Evolutionary conservation across 2,329 filamentous ascomycete species (phyloP), one percentile per base, ranked within the genome.

Genomic region (Simplicillium aogashimaense): DNA sequence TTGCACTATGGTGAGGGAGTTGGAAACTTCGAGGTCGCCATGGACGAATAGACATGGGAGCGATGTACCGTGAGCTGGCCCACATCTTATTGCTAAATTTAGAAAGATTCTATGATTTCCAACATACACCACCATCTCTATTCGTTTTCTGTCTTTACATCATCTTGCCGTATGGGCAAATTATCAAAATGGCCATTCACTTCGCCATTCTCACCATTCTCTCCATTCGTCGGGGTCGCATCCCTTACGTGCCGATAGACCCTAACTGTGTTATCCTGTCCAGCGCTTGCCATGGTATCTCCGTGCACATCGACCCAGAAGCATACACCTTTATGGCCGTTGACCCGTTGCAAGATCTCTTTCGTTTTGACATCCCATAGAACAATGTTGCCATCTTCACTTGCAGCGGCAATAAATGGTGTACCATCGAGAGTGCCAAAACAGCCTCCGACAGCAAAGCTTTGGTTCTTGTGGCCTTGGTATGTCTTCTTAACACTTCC

Each of bases 401-500:
- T 94, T 0, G 89, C 87, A 29, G 83, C 84, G 0, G 81, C 84
- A 13, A 89, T 76, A 52, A 94, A 94, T 0, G 69, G 55, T 17
- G 56, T 52, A 3, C 52, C 57, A 11, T 53, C 63, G 34, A 62
- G 52, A 39, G 76, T 71, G 11, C 86, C 89, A 55, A 97, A 95
- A 32, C 82, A 82, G 4, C 88, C 86, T 3, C 78, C 78, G n/a
- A 97, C 72, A 48, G 86, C 90, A 61, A 84, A 97, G 45, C 81
- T 81, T 40, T 78, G 72, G 58, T 98, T 98, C 40, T 69, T 65
- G 54, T 97, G 92, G 1, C 92, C 92, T 58, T 95, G 88, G 61
- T 97, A 98, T 12, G 92, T 98, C 70, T 98, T 98, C 53, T 95
- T 83, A 50, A 92, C 92, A 20, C 81, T 79, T 7, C 90, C 90